Evolutionary conservation across 2,329 filamentous ascomycete species (phyloP), one percentile per base, ranked within the genome.

Genomic region (Colletotrichum sp.): DNA sequence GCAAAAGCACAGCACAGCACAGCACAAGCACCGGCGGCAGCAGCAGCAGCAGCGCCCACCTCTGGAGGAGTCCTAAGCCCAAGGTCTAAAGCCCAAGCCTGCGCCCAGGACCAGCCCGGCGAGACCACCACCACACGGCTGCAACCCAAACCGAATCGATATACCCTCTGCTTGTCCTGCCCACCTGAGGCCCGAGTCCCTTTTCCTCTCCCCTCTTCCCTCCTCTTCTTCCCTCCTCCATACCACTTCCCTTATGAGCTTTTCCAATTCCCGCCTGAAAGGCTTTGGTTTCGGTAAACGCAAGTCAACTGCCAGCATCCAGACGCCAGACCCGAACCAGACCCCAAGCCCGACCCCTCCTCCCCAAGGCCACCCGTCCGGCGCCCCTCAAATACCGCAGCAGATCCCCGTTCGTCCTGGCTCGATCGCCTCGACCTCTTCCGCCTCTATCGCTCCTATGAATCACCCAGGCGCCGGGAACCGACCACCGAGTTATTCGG

Each of bases 221-320:
- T 69, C 57, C 70, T 77, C 66, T 67, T 74, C 63, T 67, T 67
- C 69, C 65, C 69, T 57, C 63, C 63, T 60, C 69, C 21, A 60
- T 62, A 67, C 65, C 80, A 64, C 79, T 83, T 86, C 88, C 87
- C 73, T 69, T 89, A 94, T 95, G 93, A 94, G 91, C 90, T 95
- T 92, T 90, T 91, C 94, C 92, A 95, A 95, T 89, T 91, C 92
- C 85, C 92, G 93, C 87, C 92, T 95, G 86, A 94, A 95, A 90
- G 91, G 91, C 90, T 90, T 95, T 88, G 93, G 94, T 87, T 94
- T 95, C 89, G 93, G 93, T 88, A 95, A 94, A 91, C 93, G 94
- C 87, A 94, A 93, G 89, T 93, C 93, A 82, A 89, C 89, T 82
- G 89, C 90, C 84, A 92, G 89, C 85, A 90, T 91, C 81, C 89